Conservation (phyloP, 352 stramenopile genomes). For the Globisporangium camurandrum region DNA sequence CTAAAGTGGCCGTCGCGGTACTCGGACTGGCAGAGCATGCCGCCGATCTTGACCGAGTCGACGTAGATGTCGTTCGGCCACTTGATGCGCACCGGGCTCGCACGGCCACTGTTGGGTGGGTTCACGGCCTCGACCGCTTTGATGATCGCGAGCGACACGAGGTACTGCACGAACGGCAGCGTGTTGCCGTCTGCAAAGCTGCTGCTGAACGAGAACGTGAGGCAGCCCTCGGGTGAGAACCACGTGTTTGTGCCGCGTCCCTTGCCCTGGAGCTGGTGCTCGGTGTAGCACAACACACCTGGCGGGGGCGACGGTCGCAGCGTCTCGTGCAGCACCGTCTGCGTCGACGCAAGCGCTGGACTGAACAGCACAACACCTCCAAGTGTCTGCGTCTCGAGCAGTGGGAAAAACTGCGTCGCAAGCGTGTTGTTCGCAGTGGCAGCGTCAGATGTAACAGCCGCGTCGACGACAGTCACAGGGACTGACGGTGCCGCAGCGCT, state of each 20-base stretch:
- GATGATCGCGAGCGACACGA: conserved; percentile 84
- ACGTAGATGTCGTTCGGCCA: conserved; percentile 92
- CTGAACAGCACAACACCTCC: conserved; percentile 69
- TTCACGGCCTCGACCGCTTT: conserved; percentile 67
- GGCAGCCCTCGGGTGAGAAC: conserved; percentile 82
- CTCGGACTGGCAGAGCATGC: conserved; percentile 87
- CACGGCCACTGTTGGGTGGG: conserved; percentile 14
- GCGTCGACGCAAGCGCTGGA: conserved; percentile 64
- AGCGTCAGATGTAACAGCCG: background rate
- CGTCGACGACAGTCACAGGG: conserved; percentile 14
- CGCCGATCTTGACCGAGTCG: conserved; percentile 84
- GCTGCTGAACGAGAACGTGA: conserved; percentile 89
- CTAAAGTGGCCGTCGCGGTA: conserved; percentile 71
- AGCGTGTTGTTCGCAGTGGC: conserved; percentile 25
- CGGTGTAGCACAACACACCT: conserved; percentile 73
- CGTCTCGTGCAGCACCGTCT: conserved; percentile 76
- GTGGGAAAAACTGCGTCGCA: conserved; percentile 29
- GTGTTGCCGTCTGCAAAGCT: conserved; percentile 67
- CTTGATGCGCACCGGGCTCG: conserved; percentile 81
- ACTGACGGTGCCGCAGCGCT: conserved; percentile 16
- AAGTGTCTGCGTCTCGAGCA: conserved; percentile 52
- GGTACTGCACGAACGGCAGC: conserved; percentile 87
- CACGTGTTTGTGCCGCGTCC: conserved; percentile 84
- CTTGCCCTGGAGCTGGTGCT: conserved; percentile 70
- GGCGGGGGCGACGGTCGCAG: conserved; percentile 52